These are phyloP conservation scores for Kregervanrija delftensis DNA, from an alignment of 805 yeast genomes.

Conservation along the genomic window DNA sequence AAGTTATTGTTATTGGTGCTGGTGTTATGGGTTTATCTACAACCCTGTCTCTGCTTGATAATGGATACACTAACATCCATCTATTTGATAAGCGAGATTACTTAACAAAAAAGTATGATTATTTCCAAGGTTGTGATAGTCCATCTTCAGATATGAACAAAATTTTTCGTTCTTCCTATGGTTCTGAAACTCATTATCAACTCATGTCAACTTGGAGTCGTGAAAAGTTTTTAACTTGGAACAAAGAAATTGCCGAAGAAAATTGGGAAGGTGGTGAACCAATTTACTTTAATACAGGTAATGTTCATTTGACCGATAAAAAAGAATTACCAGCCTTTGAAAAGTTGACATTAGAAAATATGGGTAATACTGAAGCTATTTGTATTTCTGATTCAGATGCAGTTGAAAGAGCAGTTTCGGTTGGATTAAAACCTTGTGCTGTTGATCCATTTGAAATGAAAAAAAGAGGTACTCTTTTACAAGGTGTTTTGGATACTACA, in stretches of 20 bases:
- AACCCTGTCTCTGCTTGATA: neutral
- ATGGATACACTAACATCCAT: constrained; percentile 3
- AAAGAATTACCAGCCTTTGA: constrained; percentile 19
- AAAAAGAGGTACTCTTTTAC: constrained; percentile 10
- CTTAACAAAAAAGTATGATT: constrained; percentile 1
- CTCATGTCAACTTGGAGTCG: neutral
- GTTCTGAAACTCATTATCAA: neutral
- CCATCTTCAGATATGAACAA: constrained; percentile 5
- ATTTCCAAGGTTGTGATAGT: constrained; percentile 4
- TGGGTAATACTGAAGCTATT: constrained; percentile 14
- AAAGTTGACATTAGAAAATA: constrained; percentile 12
- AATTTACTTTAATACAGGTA: constrained; percentile 20
- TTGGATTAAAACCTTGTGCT: constrained; percentile 13
- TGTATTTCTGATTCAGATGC: constrained; percentile 17
- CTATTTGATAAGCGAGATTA: constrained; percentile 4
- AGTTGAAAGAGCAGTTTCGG: constrained; percentile 12
- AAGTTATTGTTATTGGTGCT: neutral
- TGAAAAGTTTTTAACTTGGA: constrained; percentile 13
- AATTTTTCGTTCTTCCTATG: constrained; percentile 2
- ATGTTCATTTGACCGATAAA: constrained; percentile 18
- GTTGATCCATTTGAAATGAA: constrained; percentile 17
- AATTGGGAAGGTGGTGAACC: constrained; percentile 20
- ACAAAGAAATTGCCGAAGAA: constrained; percentile 17
- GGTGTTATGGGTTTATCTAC: constrained; percentile 1
- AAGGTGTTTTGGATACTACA: constrained; percentile 23